Conservation (phyloP, 768 basidiomycete species). For the Lactarius hengduanensis region DNA sequence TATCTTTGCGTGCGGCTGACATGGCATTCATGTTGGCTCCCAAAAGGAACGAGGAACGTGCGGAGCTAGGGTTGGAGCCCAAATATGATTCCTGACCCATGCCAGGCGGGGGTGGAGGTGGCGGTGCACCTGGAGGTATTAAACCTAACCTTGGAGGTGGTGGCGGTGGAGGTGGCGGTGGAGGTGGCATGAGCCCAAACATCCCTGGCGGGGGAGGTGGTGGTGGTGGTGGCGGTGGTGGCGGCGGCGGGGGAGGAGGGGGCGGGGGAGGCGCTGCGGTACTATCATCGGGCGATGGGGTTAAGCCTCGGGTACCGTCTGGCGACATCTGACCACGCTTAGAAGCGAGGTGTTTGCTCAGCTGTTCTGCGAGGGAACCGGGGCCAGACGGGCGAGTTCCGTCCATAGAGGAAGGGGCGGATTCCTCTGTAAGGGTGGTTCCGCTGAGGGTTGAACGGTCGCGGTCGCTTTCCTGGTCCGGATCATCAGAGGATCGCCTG, state of each 20-base stretch:
- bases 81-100: conserved; percentile 38
- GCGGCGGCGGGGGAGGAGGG: conserved; percentile 32
- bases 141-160: conserved; percentile 37
- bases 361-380: conserved; percentile 59
- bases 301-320: conserved; percentile 37
- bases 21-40: conserved; percentile 57
- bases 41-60: conserved; percentile 59
- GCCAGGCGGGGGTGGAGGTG: conserved; percentile 41
- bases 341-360: conserved; percentile 55
- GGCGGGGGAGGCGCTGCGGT: conserved; percentile 26
- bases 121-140: conserved; percentile 34
- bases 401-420: conserved; percentile 40
- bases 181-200: conserved; percentile 36
- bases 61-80: conserved; percentile 45
- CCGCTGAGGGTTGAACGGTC: conserved; percentile 45
- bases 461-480: conserved; percentile 58
- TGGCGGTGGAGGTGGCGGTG: conserved; percentile 39
- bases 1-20: conserved; percentile 73
- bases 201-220: conserved; percentile 31
- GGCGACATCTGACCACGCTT: conserved; percentile 45
- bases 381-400: conserved; percentile 39
- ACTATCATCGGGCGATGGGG: conserved; percentile 41
- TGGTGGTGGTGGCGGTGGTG: conserved; percentile 34
- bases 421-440: conserved; percentile 56
- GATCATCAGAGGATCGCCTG: conserved; percentile 39